These are phyloP conservation scores for Pythium graminicola DNA, from an alignment of 352 stramenopile species.

Conservation along the genomic window DNA sequence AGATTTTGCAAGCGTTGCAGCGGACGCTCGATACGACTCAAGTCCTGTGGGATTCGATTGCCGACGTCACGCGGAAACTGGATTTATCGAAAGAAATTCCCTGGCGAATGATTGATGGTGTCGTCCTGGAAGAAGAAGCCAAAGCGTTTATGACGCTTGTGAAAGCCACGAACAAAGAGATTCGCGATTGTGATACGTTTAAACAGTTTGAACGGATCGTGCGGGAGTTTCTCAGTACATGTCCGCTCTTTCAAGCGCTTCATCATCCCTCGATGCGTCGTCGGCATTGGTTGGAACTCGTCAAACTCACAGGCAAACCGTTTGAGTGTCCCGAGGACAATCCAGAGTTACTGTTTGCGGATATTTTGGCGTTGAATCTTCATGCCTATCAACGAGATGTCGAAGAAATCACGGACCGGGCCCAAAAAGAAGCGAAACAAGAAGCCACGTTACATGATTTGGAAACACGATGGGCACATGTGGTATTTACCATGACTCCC, in stretches of 20 bases:
- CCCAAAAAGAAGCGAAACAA: conserved; percentile 88
- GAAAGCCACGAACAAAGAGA: conserved; percentile 86
- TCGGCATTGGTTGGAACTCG: conserved; percentile 70
- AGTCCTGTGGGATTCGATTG: conserved; percentile 83
- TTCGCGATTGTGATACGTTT: conserved; percentile 89
- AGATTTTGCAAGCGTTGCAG: conserved; percentile 72
- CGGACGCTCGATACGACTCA: conserved; percentile 65
- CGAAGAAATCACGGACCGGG: conserved; percentile 81
- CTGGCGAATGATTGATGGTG: conserved; percentile 88
- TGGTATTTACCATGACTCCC: conserved; percentile 69
- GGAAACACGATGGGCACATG: conserved; percentile 70
- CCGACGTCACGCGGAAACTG: conserved; percentile 87
- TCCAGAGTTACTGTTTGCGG: conserved; percentile 74
- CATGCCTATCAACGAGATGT: conserved; percentile 83
- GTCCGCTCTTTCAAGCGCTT: conserved; percentile 71
- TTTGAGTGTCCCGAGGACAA: conserved; percentile 72
- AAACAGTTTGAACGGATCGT: conserved; percentile 76
- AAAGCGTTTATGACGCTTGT: conserved; percentile 84
- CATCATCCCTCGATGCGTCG: conserved; percentile 68
- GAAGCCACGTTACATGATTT: conserved; percentile 83
- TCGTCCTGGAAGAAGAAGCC: conserved; percentile 91
- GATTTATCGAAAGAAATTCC: conserved; percentile 81
- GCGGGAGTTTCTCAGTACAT: conserved; percentile 71
- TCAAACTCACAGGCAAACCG: conserved; percentile 41
- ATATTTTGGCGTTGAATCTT: conserved; percentile 79